These are phyloP conservation scores for Coniochaeta sp. DNA, from an alignment of 2,329 filamentous ascomycete genomes.

Conservation along the genomic window DNA sequence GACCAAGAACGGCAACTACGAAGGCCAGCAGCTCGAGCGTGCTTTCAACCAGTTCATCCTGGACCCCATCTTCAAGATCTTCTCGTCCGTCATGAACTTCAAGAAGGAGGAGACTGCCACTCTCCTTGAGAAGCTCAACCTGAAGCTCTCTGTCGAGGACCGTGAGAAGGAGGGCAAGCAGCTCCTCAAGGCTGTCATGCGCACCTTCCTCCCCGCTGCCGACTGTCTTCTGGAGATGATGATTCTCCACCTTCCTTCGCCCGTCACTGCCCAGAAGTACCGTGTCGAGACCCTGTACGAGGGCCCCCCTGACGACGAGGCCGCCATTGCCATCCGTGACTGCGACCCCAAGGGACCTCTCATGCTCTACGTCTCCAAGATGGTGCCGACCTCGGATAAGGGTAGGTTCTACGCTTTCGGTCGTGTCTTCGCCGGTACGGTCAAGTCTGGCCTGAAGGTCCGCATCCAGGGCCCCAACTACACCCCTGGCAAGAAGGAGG, in stretches of 20 bases:
- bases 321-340: slow-evolving; percentile 94
- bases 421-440: slow-evolving; percentile 99
- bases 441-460: slow-evolving; percentile 97
- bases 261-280: slow-evolving; percentile 92
- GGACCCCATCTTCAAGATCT: slow-evolving; percentile 99
- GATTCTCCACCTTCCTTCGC: slow-evolving; percentile 97
- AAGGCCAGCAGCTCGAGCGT: slow-evolving; percentile 90
- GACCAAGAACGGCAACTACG: slow-evolving; percentile 78
- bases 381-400: slow-evolving; percentile 99
- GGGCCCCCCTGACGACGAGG: slow-evolving; percentile 88
- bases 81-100: slow-evolving; percentile 94
- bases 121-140: slow-evolving; percentile 86
- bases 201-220: slow-evolving; percentile 96
- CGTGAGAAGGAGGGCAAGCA: slow-evolving; percentile 93
- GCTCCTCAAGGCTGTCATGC: slow-evolving; percentile 96
- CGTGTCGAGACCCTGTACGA: slow-evolving; percentile 98
- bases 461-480: slow-evolving; percentile 99
- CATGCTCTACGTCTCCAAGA: slow-evolving; percentile 99
- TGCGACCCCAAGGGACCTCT: slow-evolving; percentile 96
- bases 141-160: slow-evolving; percentile 85
- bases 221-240: slow-evolving; percentile 99
- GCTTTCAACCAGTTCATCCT: slow-evolving; percentile 99
- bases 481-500: slow-evolving; percentile 94
- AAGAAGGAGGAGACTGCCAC: slow-evolving; percentile 85
- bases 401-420: slow-evolving; percentile 99